These are phyloP conservation scores for Closterium sp. DNA, from an alignment of 139 green algal genomes.

Conservation along the genomic window DNA sequence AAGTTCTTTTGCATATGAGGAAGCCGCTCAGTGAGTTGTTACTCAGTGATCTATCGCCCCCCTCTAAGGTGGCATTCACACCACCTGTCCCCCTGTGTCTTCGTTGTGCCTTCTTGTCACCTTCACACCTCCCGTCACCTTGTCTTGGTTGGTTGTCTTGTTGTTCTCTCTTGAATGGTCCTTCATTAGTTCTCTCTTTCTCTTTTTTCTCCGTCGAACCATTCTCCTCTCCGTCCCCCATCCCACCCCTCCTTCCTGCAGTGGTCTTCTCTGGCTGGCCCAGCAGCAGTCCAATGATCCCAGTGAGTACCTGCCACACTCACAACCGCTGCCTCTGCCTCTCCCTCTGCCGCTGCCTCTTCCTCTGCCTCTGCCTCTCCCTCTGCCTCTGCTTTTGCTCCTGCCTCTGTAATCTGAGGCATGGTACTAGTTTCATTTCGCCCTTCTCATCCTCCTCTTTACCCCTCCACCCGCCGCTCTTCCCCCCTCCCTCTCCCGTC, in stretches of 20 bases:
- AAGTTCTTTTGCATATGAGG: constrained; percentile 98
- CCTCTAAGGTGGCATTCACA: no score
- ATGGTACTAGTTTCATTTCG: no score
- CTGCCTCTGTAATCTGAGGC: no score
- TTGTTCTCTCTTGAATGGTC: no score
- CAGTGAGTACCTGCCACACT: not conserved
- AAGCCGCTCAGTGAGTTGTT: constrained; percentile 61
- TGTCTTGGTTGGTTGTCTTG: no score
- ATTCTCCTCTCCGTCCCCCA: no score
- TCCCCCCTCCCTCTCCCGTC: no score
- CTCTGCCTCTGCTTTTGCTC: not conserved
- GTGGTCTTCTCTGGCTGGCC: constrained; percentile 17
- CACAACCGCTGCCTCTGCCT: not conserved
- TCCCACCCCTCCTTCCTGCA: not conserved
- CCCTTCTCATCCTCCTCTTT: not conserved
- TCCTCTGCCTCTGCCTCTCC: not conserved
- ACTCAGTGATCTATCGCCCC: not conserved
- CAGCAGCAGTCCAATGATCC: constrained; percentile 5
- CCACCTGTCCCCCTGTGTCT: no score
- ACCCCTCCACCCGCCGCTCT: not conserved
- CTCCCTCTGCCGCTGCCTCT: not conserved
- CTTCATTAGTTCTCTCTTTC: no score
- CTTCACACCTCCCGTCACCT: no score
- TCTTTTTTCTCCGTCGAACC: no score
- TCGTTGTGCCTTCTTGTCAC: no score